A percentile compares a stretch with the other conserved stretches of the same genome.
phyloP scores from a whole-genome alignment of 2,329 filamentous ascomycete genomes.

The Ambrosiella xylebori region DNA sequence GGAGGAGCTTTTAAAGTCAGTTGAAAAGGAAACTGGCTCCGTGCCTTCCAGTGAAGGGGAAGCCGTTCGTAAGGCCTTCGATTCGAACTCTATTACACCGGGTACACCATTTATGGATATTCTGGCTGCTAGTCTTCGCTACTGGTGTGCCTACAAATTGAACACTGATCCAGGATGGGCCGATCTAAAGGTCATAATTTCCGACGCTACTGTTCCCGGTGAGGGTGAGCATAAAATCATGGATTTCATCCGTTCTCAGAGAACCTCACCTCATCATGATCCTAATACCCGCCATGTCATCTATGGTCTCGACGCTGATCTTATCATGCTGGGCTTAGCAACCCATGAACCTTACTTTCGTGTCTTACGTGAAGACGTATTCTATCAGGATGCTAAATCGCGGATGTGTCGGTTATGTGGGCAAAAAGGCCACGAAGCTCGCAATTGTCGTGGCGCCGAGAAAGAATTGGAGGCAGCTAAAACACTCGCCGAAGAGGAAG shows the following conservation, averaged over 20 bases:
- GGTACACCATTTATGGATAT: slow-evolving; percentile 99
- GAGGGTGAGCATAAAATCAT: slow-evolving; percentile 99
- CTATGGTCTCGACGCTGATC: slow-evolving; percentile 90
- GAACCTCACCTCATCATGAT: slow-evolving; percentile 76
- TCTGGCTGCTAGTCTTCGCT: slow-evolving; percentile 72
- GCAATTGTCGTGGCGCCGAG: slow-evolving; percentile 71
- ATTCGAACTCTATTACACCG: slow-evolving; percentile 73
- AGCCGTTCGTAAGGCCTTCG: slow-evolving; percentile 76
- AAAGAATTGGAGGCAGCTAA: slow-evolving; percentile 41
- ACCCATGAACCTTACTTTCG: slow-evolving; percentile 97
- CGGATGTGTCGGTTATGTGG: slow-evolving; percentile 77
- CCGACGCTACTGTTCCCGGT: slow-evolving; percentile 90
- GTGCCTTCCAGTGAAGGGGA: slow-evolving; percentile 27
- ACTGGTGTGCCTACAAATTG: slow-evolving; percentile 95
- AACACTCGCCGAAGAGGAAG: slow-evolving; percentile 10
- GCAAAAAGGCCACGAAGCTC: slow-evolving; percentile 78
- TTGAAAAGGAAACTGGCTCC: slow-evolving; percentile 57
- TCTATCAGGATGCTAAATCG: slow-evolving; percentile 70
- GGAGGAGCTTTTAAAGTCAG: slow-evolving; percentile 66
- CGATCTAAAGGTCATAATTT: slow-evolving; percentile 93
- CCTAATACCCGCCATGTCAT: slow-evolving; percentile 97
- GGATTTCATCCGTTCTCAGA: slow-evolving; percentile 90
- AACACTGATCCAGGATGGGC: slow-evolving; percentile 95
- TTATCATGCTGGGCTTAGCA: slow-evolving; percentile 94
- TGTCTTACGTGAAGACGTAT: slow-evolving; percentile 91